These are phyloP conservation scores for Pisolithus tinctorius DNA, from an alignment of 768 basidiomycete species.

Conservation along the genomic window DNA sequence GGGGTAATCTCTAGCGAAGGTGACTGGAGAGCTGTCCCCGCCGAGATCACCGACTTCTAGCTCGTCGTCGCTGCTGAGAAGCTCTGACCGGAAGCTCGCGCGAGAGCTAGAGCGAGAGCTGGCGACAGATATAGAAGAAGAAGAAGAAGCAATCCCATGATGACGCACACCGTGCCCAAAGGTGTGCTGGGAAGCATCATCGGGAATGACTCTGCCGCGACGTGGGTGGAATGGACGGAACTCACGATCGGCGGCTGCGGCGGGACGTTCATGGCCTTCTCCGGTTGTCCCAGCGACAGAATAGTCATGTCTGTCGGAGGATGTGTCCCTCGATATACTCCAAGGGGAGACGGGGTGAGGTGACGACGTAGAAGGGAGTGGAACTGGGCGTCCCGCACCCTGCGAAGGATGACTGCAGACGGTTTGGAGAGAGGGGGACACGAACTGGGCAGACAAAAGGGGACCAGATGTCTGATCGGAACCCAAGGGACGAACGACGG, in stretches of 20 bases:
- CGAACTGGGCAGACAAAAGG: constrained; percentile 27
- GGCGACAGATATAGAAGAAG: constrained; percentile 38
- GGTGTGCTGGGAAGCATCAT: constrained; percentile 43
- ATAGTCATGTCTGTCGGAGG: constrained; percentile 3
- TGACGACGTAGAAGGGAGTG: constrained; percentile 8
- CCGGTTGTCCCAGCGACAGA: constrained; percentile 17
- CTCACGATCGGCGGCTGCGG: constrained; percentile 21
- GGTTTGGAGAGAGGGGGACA: constrained; percentile 6
- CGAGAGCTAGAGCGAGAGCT: constrained; percentile 30
- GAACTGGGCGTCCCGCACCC: constrained; percentile 21
- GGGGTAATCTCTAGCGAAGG: constrained; percentile 33
- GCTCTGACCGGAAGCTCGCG: constrained; percentile 27
- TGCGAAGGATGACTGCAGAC: constrained; percentile 31
- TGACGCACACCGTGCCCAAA: constrained; percentile 38
- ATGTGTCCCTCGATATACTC: neutral
- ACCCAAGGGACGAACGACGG: constrained; percentile 17
- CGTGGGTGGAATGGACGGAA: constrained; percentile 3
- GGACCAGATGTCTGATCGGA: constrained; percentile 40
- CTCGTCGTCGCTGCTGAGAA: constrained; percentile 45
- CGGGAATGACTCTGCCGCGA: constrained; percentile 25
- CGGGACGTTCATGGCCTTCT: constrained; percentile 33
- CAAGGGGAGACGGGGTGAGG: constrained; percentile 10
- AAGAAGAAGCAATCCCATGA: constrained; percentile 20
- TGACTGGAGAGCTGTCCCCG: constrained; percentile 31
- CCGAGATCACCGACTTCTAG: constrained; percentile 36